Evolutionary conservation across 768 basidiomycete genomes (phyloP), one percentile per base, ranked within the genome.

Genomic region (Hypsizygus marmoreus): DNA sequence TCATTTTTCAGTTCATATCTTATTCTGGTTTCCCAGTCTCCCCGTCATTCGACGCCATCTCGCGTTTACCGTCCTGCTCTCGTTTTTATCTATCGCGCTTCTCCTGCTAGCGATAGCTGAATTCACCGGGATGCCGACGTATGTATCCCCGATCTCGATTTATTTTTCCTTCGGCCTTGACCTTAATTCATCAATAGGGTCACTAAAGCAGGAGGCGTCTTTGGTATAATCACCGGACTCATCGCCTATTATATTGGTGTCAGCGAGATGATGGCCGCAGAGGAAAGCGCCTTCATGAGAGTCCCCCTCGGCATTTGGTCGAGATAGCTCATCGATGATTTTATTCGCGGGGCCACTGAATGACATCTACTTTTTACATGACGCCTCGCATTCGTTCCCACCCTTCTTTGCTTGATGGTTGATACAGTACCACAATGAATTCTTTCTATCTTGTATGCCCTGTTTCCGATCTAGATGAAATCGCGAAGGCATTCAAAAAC

Each of bases 211-310:
- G 62, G 61, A 30, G 65, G 67, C 19, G 60, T 55, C 4, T 48
- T 68, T 12, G 67, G 67, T 26, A 61, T 68, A 35, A 44, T 62
- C 24, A 66, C 65, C 30, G 67, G 61, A 1, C 45, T 67, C 23
- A 51, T 65, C 32, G 67, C 65, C 7, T 67, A 61, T 43, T 68
- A 68, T 40, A 63, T 64, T 38, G 65, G 61, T 1, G 46, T 64
- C 33, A 61, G 59, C 31, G 65, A 64, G 40, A 35, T 68, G 37
- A 37, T 68, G 43, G 54, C 65, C 2, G 58, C 60, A 2, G 66
- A 68, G 53, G 51, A 52, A 29, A 59, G 47, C 2, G 59, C 65
- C 4, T 45, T 64, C n/a, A 32, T 63, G 2, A 58, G 54, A 20
- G 37, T 68, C 1, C 66, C 66, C 12, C 45, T 59, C n/a, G 64